Evolutionary conservation across 2,329 filamentous ascomycete genomes (phyloP).

Genomic region (Penicillium griseofulvum): DNA sequence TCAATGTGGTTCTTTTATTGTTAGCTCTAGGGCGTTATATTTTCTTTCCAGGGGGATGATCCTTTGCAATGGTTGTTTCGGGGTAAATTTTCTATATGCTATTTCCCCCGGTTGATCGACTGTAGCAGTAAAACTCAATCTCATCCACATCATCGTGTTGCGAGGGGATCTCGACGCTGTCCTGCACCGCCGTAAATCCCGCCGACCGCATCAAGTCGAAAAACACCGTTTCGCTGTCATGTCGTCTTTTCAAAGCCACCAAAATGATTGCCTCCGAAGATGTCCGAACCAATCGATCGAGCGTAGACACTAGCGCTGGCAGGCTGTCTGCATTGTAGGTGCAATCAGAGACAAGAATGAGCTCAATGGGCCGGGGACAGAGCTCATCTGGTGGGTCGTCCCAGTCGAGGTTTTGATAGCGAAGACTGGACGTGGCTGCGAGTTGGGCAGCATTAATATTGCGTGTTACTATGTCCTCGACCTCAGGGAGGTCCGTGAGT

Average conservation of each 20-base stretch:
- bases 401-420: constrained; percentile 62
- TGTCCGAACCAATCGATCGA: constrained; percentile 48
- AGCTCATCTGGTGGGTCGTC: constrained; percentile 51
- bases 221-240: constrained; percentile 65
- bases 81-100: not conserved
- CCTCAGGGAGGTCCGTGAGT: constrained; percentile 66
- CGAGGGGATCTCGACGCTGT: constrained; percentile 37
- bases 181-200: constrained; percentile 33
- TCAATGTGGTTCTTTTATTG: not conserved
- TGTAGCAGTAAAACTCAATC: constrained; percentile 41
- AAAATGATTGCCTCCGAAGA: constrained; percentile 54
- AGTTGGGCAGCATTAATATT: constrained; percentile 53
- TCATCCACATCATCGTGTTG: constrained; percentile 36
- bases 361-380: constrained; percentile 46
- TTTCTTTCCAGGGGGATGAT: not conserved
- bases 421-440: constrained; percentile 43
- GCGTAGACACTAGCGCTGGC: constrained; percentile 59
- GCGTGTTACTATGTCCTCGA: constrained; percentile 56
- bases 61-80: not conserved
- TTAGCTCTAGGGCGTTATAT: not conserved
- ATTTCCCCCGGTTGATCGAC: constrained; percentile 7
- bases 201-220: constrained; percentile 58
- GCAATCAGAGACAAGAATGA: constrained; percentile 68
- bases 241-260: constrained; percentile 65
- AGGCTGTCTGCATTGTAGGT: constrained; percentile 70